Evolutionary conservation across 2,329 filamentous ascomycete genomes (phyloP).

Genomic region (Xylariaceae sp.): DNA sequence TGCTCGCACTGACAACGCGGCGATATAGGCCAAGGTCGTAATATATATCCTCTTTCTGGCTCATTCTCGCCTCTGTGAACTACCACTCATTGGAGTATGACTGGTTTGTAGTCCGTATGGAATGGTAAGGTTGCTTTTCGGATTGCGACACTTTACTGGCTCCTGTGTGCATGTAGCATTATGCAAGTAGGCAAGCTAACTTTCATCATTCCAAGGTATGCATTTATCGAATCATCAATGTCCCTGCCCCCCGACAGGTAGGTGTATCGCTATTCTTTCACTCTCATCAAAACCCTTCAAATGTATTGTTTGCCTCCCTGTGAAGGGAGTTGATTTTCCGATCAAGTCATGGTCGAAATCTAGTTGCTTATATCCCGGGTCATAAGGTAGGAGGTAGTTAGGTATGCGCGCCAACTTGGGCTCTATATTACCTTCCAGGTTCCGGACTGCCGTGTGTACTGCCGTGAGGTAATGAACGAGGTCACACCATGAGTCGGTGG

Average conservation of each 20-base stretch:
- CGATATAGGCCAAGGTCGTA: constrained; percentile 60
- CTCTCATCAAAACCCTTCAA: not conserved
- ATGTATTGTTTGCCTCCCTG: not conserved
- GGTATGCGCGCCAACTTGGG: constrained; percentile 44
- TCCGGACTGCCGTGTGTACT: constrained; percentile 32
- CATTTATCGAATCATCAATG: constrained; percentile 1
- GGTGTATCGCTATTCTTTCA: not conserved
- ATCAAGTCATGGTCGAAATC: constrained; percentile 25
- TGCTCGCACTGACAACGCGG: constrained; percentile 52
- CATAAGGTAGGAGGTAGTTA: too few relatives aligned
- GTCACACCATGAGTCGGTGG: constrained; percentile 33
- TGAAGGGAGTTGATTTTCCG: not conserved
- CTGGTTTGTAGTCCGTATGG: not conserved
- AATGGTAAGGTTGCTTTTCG: not conserved
- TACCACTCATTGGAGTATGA: not conserved
- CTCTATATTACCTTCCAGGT: constrained; percentile 30
- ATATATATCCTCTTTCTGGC: constrained; percentile 38
- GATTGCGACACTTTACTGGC: not conserved
- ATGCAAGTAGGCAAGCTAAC: constrained; percentile 7
- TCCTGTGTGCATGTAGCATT: not conserved
- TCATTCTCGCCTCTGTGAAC: constrained; percentile 7
- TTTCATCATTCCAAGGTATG: not conserved
- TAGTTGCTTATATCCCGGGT: constrained; percentile 26
- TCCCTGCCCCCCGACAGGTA: not conserved
- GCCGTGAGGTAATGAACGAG: constrained; percentile 36